Conservation (phyloP, 306 rosid species). For the Cicer cuneatum region DNA sequence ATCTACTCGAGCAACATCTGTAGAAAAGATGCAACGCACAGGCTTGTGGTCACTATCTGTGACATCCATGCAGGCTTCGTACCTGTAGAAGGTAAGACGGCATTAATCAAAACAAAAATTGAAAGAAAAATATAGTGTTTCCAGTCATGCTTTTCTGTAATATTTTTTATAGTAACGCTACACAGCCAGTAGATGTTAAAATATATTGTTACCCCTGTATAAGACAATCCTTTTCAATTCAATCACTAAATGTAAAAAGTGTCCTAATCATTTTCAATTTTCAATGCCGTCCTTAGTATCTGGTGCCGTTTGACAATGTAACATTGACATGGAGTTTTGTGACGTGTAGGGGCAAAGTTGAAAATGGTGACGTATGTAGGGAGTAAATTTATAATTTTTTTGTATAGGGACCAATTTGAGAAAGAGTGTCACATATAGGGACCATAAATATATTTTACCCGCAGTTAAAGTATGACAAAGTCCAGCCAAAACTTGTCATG, state of each 20-base stretch:
- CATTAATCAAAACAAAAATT: slow-evolving; percentile 29
- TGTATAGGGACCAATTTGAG: background rate
- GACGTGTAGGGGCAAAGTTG: background rate
- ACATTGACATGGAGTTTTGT: slow-evolving; percentile 22
- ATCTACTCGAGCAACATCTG: slow-evolving; percentile 88
- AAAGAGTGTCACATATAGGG: background rate
- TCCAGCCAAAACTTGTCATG: background rate
- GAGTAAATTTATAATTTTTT: background rate
- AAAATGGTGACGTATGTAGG: background rate
- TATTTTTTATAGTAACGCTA: background rate
- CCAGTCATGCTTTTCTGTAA: slow-evolving; percentile 5
- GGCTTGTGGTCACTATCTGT: slow-evolving; percentile 99
- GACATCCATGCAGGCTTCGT: slow-evolving; percentile 97
- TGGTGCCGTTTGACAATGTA: background rate
- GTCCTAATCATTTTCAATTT: slow-evolving; percentile 27
- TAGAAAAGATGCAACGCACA: slow-evolving; percentile 84
- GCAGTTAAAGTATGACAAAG: background rate
- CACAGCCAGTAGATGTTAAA: slow-evolving; percentile 3
- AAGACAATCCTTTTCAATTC: slow-evolving; percentile 14
- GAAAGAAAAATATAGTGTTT: slow-evolving; percentile 33
- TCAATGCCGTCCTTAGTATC: background rate
- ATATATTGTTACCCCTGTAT: slow-evolving; percentile 14
- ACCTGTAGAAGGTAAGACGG: slow-evolving; percentile 60
- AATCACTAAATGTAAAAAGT: background rate
- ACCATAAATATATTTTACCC: background rate